A percentile compares a stretch with the other conserved stretches of the same genome.
Conservation (phyloP, 208 protist genomes). For the Acanthamoeba healyi region DNA sequence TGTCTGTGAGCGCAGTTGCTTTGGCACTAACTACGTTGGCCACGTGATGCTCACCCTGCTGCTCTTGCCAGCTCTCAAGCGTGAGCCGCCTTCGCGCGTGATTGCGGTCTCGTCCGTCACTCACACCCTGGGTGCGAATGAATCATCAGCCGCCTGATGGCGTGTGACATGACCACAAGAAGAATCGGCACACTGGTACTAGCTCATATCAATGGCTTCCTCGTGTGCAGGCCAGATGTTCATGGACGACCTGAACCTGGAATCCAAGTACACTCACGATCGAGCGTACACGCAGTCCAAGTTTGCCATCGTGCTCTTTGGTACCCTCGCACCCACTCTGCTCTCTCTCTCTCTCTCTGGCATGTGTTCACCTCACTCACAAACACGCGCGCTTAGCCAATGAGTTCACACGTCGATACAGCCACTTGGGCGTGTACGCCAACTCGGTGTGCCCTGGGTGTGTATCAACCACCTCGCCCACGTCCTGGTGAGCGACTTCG, state of each 20-base stretch:
- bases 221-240: slow-evolving; percentile 6
- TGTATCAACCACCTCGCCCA: background rate
- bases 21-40: slow-evolving; percentile 31
- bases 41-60: slow-evolving; percentile 6
- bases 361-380: background rate
- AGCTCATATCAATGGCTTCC: no score
- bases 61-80: slow-evolving; percentile 1
- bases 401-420: slow-evolving; percentile 38
- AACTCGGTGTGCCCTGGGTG: slow-evolving; percentile 42
- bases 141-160: no score
- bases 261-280: background rate
- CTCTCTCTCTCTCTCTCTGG: background rate
- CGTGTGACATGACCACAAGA: no score
- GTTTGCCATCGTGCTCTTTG: slow-evolving; percentile 39
- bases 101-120: slow-evolving; percentile 12
- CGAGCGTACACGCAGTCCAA: slow-evolving; percentile 51
- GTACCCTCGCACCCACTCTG: background rate
- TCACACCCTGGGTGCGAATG: background rate
- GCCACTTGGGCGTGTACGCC: slow-evolving; percentile 21
- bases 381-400: background rate
- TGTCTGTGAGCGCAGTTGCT: background rate
- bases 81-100: slow-evolving; percentile 1
- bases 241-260: slow-evolving; percentile 54
- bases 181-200: no score
- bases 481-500: background rate